These are phyloP conservation scores for Clitopilus passeckerianus DNA, from an alignment of 768 basidiomycete genomes.

Conservation along the genomic window DNA sequence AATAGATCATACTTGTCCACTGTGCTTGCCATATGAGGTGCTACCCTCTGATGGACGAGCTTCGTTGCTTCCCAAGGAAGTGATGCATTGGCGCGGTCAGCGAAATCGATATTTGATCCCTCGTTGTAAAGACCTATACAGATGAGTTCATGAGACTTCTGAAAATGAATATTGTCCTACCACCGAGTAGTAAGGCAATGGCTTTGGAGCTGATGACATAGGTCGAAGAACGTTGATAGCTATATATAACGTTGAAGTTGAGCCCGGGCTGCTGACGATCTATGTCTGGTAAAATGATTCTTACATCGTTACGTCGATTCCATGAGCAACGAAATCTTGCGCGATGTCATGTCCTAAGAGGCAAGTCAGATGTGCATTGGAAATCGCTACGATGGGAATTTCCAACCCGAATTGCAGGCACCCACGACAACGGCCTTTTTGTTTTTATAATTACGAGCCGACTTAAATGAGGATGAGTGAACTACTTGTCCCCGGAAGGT, in stretches of 20 bases:
- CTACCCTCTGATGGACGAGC: conserved; percentile 7
- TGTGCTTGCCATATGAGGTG: conserved; percentile 6
- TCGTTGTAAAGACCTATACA: conserved; percentile 10
- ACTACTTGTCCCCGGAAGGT: conserved; percentile 43
- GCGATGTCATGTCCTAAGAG: conserved; percentile 33
- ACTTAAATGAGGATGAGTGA: conserved; percentile 49
- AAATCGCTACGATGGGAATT: neutral
- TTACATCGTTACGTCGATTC: conserved; percentile 18
- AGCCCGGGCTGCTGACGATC: neutral
- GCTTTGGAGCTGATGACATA: conserved; percentile 9
- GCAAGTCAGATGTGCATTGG: neutral
- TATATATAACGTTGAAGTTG: neutral
- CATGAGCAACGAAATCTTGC: conserved; percentile 28
- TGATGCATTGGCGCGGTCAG: conserved; percentile 12
- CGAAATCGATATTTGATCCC: conserved; percentile 5
- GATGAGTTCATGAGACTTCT: neutral
- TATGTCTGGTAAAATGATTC: neutral
- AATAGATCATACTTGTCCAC: conserved; percentile 9
- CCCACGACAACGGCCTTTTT: conserved; percentile 70
- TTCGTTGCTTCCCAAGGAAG: conserved; percentile 6
- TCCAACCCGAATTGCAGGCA: conserved; percentile 52
- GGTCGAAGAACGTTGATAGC: conserved; percentile 9
- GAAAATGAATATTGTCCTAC: neutral
- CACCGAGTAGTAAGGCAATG: conserved; percentile 7
- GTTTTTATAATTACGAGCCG: conserved; percentile 42